A percentile compares a stretch with the other conserved stretches of the same genome.
Evolutionary conservation across 1,139 yeast species (phyloP).

Genomic region (Candida anutae): DNA sequence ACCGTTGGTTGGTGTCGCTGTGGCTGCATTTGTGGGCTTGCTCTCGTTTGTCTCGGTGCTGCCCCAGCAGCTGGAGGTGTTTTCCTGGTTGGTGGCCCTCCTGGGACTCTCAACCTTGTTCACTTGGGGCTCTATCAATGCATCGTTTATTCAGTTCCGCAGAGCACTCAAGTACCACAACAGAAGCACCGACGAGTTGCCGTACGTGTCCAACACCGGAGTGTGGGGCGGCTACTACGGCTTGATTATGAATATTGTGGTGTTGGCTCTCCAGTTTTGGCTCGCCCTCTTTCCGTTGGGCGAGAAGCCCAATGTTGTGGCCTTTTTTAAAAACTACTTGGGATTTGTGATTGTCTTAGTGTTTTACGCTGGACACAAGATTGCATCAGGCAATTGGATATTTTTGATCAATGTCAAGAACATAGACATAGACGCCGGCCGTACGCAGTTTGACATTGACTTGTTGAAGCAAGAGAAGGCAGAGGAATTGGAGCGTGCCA

Average conservation of each 20-base stretch:
- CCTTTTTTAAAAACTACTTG: conserved; percentile 28
- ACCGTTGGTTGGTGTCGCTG: conserved; percentile 30
- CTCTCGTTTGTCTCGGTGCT: conserved; percentile 35
- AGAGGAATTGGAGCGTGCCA: conserved; percentile 46
- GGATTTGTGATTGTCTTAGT: conserved; percentile 26
- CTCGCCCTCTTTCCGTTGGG: conserved; percentile 31
- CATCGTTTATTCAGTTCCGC: conserved; percentile 33
- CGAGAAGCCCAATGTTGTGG: conserved; percentile 18
- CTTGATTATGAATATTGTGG: conserved; percentile 22
- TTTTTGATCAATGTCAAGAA: conserved; percentile 27
- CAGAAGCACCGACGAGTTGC: conserved; percentile 25
- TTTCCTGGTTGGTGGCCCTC: conserved; percentile 35
- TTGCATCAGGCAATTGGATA: conserved; percentile 22
- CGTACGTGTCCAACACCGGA: conserved; percentile 32
- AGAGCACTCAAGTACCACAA: conserved; percentile 25
- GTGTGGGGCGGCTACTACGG: conserved; percentile 31
- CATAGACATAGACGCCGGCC: conserved; percentile 61
- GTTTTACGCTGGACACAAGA: conserved; percentile 26
- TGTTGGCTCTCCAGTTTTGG: conserved; percentile 37
- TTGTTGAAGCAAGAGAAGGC: conserved; percentile 56
- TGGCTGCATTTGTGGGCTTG: conserved; percentile 28
- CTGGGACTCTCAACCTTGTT: conserved; percentile 36
- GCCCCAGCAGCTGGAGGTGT: conserved; percentile 26
- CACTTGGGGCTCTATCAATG: conserved; percentile 33
- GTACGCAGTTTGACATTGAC: conserved; percentile 58